Base-by-base conservation (phyloP, 495 filamentous ascomycete species). In the Bombardia bombarda region DNA sequence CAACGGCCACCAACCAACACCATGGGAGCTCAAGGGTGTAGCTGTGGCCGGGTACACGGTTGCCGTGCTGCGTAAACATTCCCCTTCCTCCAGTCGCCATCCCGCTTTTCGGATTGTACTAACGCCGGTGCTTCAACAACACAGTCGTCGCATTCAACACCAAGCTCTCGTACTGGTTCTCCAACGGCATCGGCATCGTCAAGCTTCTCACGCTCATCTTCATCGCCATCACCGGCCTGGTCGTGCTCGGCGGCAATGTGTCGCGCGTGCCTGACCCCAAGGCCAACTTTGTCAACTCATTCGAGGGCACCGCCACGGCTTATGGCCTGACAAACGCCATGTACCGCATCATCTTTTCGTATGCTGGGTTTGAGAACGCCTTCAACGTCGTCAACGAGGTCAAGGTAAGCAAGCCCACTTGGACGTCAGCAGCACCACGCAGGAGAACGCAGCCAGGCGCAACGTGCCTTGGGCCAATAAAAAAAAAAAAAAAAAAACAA, bases 361-460 rank as follows among this genome's bases (percentile, higher is more conserved):
- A 83, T 48, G 52, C 66, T 1, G 80, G 81, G 0, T 85, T 75
- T 38, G 51, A 62, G 28, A 83, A 83, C 49, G 76, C 79, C 0
- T 82, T 83, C 51, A 75, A 76, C 40, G 63, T 85, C 14, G 76
- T 81, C 32, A 82, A 82, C 44, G 81, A 85, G 57, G 71, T 83
- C 43, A 78, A 73, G 38, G 50, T 45, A 20, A 28, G 9, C 13
- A 2, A 12, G 3, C 20, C n/a, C n/a, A n/a, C n/a, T n/a, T n/a
- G n/a, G n/a, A n/a, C n/a, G n/a, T n/a, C n/a, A n/a, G n/a, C n/a
- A n/a, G n/a, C n/a, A n/a, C n/a, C n/a, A n/a, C n/a, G n/a, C n/a
- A n/a, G n/a, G n/a, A n/a, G n/a, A n/a, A n/a, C n/a, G n/a, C n/a
- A n/a, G n/a, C n/a, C n/a, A n/a, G n/a, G n/a, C n/a, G n/a, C n/a